phyloP scores from a whole-genome alignment of 2,329 filamentous ascomycete genomes.

The Aspergillus texensis region DNA sequence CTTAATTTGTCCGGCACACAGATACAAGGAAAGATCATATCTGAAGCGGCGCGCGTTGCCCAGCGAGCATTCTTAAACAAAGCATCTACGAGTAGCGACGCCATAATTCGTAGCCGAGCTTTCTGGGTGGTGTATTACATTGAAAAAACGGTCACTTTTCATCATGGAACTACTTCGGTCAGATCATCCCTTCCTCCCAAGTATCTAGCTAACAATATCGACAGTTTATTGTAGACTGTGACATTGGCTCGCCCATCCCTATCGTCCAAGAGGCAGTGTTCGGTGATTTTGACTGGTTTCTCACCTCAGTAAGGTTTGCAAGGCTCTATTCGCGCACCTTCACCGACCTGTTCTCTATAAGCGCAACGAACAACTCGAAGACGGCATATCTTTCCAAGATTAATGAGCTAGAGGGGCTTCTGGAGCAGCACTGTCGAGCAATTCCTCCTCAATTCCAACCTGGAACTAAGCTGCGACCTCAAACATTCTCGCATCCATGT shows the following conservation, averaged over 20 bases:
- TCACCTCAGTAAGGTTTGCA: neutral
- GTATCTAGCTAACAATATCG: too few relatives aligned
- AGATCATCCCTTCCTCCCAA: too few relatives aligned
- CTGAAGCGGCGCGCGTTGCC: neutral
- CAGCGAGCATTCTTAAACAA: neutral
- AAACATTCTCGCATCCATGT: neutral
- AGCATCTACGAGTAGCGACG: neutral
- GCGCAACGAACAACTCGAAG: neutral
- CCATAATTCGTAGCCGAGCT: neutral
- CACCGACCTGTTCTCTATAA: neutral
- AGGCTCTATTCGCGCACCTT: neutral
- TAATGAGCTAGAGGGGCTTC: neutral
- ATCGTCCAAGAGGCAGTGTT: neutral
- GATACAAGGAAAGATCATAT: neutral
- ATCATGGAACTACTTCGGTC: neutral
- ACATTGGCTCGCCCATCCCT: neutral
- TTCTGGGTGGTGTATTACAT: neutral
- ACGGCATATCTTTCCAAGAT: neutral
- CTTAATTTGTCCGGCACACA: neutral
- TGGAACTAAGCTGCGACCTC: neutral
- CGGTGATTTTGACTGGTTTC: neutral
- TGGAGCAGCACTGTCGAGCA: neutral
- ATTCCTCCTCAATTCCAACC: neutral
- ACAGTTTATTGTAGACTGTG: neutral
- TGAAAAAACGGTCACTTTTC: neutral